Percentiles rank a stretch among this genome's conserved stretches.
phyloP scores from a whole-genome alignment of 169 alveolate genomes.

The Plasmodium gonderi region DNA sequence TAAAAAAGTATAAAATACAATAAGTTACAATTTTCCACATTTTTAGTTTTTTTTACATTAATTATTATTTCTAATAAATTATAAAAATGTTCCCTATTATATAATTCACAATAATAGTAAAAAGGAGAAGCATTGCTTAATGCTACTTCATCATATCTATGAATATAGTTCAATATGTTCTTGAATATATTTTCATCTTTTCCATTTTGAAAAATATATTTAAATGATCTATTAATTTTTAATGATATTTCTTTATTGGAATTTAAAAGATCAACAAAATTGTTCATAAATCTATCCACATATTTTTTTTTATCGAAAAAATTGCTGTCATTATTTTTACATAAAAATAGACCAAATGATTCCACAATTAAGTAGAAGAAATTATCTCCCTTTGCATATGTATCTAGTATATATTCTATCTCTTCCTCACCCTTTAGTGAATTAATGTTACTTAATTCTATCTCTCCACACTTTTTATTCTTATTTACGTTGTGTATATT shows the following conservation, averaged over 20 bases:
- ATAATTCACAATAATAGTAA: conserved; percentile 55
- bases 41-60: conserved; percentile 48
- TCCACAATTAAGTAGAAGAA: conserved; percentile 38
- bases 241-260: conserved; percentile 27
- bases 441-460: not conserved
- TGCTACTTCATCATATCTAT: conserved; percentile 66
- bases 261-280: conserved; percentile 31
- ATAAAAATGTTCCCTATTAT: conserved; percentile 36
- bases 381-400: not conserved
- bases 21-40: conserved; percentile 35
- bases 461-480: not conserved
- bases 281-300: conserved; percentile 9
- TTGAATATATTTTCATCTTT: conserved; percentile 42
- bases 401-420: not conserved
- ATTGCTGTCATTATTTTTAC: not conserved
- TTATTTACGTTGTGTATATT: not conserved
- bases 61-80: conserved; percentile 48
- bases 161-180: conserved; percentile 22
- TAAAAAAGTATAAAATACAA: conserved; percentile 41
- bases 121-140: conserved; percentile 54
- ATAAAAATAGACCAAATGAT: conserved; percentile 38
- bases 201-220: conserved; percentile 38
- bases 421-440: not conserved
- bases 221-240: conserved; percentile 68
- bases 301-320: conserved; percentile 19